Conservation (phyloP, 768 basidiomycete species). For the Galerina marginata region DNA sequence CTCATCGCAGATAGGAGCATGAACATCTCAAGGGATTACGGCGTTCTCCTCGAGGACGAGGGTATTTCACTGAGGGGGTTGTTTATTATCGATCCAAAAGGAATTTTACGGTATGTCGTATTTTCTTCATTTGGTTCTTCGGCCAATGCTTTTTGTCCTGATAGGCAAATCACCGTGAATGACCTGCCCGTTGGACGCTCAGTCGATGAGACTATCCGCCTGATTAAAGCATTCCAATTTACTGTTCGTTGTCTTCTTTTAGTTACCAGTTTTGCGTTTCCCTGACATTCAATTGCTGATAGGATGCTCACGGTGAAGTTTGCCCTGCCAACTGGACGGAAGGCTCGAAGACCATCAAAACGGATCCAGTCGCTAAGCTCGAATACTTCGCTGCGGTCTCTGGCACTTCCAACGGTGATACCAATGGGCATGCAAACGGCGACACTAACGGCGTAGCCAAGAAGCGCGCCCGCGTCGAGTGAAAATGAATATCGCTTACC, state of each 20-base stretch:
- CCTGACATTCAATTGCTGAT: conserved; percentile 3
- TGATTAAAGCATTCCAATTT: conserved; percentile 94
- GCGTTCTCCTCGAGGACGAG: conserved; percentile 85
- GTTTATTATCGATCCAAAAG: conserved; percentile 88
- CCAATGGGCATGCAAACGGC: conserved; percentile 40
- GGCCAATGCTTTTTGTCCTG: background rate
- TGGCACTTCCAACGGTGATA: conserved; percentile 38
- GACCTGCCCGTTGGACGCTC: conserved; percentile 96
- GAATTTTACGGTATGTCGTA: conserved; percentile 44
- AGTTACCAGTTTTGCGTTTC: background rate
- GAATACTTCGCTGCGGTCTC: conserved; percentile 68
- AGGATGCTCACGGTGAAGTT: conserved; percentile 92
- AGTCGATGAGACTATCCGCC: conserved; percentile 89
- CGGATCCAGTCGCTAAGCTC: conserved; percentile 71
- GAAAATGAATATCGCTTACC: conserved; percentile 12
- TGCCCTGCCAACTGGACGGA: conserved; percentile 93
- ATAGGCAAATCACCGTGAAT: conserved; percentile 79
- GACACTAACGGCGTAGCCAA: conserved; percentile 40
- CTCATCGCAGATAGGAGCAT: conserved; percentile 82
- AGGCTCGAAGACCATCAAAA: conserved; percentile 82
- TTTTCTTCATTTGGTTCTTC: background rate
- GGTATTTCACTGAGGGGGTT: conserved; percentile 88
- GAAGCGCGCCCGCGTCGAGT: conserved; percentile 65
- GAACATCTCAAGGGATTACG: conserved; percentile 84
- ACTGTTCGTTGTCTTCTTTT: conserved; percentile 52